These are phyloP conservation scores for Jacaranda copaia DNA, from an alignment of 257 asterid genomes.

Conservation along the genomic window DNA sequence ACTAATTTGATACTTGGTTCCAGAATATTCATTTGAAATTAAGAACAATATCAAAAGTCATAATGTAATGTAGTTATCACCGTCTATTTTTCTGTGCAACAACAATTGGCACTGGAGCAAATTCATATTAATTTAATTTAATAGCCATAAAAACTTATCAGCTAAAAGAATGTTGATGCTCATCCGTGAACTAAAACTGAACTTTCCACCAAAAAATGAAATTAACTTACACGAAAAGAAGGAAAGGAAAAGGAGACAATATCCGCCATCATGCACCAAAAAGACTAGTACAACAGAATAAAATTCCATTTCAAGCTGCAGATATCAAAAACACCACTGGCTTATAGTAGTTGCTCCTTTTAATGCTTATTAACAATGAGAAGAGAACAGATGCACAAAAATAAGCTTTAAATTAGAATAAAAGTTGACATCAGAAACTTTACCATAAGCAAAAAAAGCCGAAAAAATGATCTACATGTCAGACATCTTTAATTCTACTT, in stretches of 20 bases:
- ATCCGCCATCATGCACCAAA: background rate
- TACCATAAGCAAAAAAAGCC: background rate
- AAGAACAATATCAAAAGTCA: background rate
- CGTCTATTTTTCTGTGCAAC: background rate
- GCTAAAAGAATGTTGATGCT: background rate
- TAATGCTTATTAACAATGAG: background rate
- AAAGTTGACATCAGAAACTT: background rate
- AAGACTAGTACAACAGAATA: background rate
- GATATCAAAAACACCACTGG: background rate
- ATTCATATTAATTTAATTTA: background rate
- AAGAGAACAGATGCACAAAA: background rate
- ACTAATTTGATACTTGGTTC: background rate
- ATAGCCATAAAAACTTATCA: background rate
- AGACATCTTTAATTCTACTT: background rate
- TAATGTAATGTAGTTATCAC: background rate
- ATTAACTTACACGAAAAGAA: background rate
- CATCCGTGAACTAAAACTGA: background rate
- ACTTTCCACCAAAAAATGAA: background rate
- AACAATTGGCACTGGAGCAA: background rate
- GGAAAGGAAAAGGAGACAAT: background rate
- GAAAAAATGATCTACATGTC: constrained; percentile 9
- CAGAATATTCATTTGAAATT: background rate
- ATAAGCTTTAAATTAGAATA: background rate
- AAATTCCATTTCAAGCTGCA: background rate
- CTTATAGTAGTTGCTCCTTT: background rate